Percentiles rank a stretch among this genome's conserved stretches.
Conservation (phyloP, 768 basidiomycete species). For the Russula emetica region DNA sequence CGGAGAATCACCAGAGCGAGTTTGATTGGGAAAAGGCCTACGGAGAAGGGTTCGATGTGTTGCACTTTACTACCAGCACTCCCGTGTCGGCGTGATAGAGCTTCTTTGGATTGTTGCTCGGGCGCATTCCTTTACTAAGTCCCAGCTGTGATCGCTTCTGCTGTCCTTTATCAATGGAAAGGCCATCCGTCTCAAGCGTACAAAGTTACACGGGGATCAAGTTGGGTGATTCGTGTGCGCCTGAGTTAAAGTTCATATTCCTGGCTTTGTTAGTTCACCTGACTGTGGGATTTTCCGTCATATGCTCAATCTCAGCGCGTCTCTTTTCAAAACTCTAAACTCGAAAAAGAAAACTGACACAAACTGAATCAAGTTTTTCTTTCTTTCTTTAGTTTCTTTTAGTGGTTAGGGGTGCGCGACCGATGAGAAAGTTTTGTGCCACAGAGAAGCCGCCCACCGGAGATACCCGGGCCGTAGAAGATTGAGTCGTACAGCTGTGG, state of each 20-base stretch:
- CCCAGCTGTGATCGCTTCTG: not conserved
- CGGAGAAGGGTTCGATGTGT: slow-evolving; percentile 64
- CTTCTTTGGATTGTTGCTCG: not conserved
- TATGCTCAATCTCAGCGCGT: no score
- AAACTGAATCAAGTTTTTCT: no score
- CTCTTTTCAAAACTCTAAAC: not conserved
- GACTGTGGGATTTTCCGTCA: no score
- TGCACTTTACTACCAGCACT: slow-evolving; percentile 39
- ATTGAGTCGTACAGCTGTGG: not conserved
- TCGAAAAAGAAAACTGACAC: not conserved
- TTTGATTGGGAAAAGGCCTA: slow-evolving; percentile 70
- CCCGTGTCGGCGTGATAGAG: not conserved
- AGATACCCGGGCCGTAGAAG: no score
- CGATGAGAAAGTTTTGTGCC: not conserved
- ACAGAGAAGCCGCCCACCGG: not conserved
- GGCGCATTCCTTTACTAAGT: not conserved
- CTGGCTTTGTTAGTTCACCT: no score
- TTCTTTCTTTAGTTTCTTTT: not conserved
- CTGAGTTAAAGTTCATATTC: no score
- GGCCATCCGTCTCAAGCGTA: not conserved
- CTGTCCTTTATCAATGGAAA: not conserved
- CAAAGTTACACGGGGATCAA: no score
- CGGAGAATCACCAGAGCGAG: slow-evolving; percentile 63
- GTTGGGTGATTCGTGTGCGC: no score
- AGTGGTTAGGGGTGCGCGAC: not conserved